Conservation (phyloP, 1,284 basidiomycete genomes). For the Gastroboletus turbinatus region DNA sequence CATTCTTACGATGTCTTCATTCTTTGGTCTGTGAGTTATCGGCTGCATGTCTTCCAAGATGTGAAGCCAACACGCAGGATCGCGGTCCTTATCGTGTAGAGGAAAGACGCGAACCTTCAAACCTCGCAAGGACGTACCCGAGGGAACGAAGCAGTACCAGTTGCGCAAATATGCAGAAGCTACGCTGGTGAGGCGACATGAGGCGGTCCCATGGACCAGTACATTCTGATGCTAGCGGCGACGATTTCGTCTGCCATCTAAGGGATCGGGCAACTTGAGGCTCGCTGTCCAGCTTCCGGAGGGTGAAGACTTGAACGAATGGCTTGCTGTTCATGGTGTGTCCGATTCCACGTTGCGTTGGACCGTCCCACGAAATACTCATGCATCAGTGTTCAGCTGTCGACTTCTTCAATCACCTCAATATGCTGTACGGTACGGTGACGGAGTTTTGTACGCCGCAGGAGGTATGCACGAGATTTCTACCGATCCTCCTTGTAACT, state of each 20-base stretch:
- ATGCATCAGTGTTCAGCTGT: slow-evolving; percentile 57
- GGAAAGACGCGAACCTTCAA: slow-evolving; percentile 96
- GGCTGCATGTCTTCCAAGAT: not conserved
- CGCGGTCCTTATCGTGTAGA: slow-evolving; percentile 38
- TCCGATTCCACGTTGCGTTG: slow-evolving; percentile 6
- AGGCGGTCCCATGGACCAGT: not conserved
- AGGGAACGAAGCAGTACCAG: slow-evolving; percentile 97
- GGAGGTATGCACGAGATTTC: slow-evolving; percentile 58
- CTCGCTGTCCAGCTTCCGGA: slow-evolving; percentile 90
- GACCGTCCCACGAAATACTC: not conserved
- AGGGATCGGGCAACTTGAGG: slow-evolving; percentile 93
- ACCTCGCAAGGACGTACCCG: slow-evolving; percentile 91
- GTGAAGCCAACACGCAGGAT: slow-evolving; percentile 11
- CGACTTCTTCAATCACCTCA: slow-evolving; percentile 95
- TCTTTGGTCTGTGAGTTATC: slow-evolving; percentile 75
- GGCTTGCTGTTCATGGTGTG: slow-evolving; percentile 95
- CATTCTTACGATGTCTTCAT: slow-evolving; percentile 64
- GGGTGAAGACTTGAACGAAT: slow-evolving; percentile 93
- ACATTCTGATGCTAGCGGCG: slow-evolving; percentile 7
- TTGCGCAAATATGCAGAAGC: slow-evolving; percentile 96
- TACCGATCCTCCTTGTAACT: slow-evolving; percentile 13
- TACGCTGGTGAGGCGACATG: slow-evolving; percentile 66
- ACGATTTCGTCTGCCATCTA: slow-evolving; percentile 16
- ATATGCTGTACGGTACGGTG: slow-evolving; percentile 95
- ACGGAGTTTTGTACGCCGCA: slow-evolving; percentile 96